A percentile compares a stretch with the other conserved stretches of the same genome.
Evolutionary conservation across 345 rosid species (phyloP).

Genomic region (rapeseed (Brassica napus)): Da-Ae NC_063448.1:52176501-52177000

Average conservation of each 20-base stretch:
- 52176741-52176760: slow-evolving; percentile 91
- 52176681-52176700: slow-evolving; percentile 75
- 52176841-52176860: slow-evolving; percentile 59
- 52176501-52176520: slow-evolving; percentile 50
- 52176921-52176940: not conserved
- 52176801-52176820: slow-evolving; percentile 59
- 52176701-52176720: slow-evolving; percentile 87
- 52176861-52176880: slow-evolving; percentile 90
- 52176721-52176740: slow-evolving; percentile 72
- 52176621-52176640: slow-evolving; percentile 55
- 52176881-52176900: slow-evolving; percentile 64
- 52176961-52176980: not conserved
- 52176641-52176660: slow-evolving; percentile 66
- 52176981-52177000: not conserved
- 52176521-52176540: slow-evolving; percentile 93
- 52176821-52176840: slow-evolving; percentile 65
- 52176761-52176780: slow-evolving; percentile 73
- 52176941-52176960: not conserved
- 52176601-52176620: slow-evolving; percentile 82
- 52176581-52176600: slow-evolving; percentile 72
- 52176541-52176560: slow-evolving; percentile 95
- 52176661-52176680: slow-evolving; percentile 54
- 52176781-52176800: slow-evolving; percentile 59
- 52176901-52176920: not conserved
- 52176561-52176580: slow-evolving; percentile 91